Evolutionary conservation across 2,329 filamentous ascomycete species (phyloP), one percentile per base, ranked within the genome.

Genomic region (Sclerotinia borealis): DNA sequence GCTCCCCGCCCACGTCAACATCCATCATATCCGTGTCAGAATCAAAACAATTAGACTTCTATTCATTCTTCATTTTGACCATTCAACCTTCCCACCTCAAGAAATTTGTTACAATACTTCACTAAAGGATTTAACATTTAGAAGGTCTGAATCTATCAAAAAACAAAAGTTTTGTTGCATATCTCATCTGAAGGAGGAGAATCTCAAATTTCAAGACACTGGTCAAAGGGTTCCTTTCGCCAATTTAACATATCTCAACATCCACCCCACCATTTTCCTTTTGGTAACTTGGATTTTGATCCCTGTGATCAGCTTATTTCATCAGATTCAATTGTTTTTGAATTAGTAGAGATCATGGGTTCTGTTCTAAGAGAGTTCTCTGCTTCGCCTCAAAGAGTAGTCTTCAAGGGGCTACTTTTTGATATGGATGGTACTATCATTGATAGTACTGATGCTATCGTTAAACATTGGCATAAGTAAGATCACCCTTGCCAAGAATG

Each of bases 401-500:
- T 61, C 31, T 73, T 73, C 45, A 68, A 68, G 22, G 70, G 69
- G n/a, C 55, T 73, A 3, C 63, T 73, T 45, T 75, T 91, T 71
- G 89, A 92, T 74, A 90, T 91, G 87, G 89, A 69, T 59, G 90
- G 90, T 45, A 93, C 90, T 22, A 89, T 93, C 68, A 92, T 93
- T 71, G 90, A 93, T 75, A 92, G 88, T 19, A 93, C 90, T 2
- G 79, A 82, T 25, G 91, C 91, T 10, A 87, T 95, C 47, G 81
- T 86, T 59, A 91, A 91, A 77, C 87, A 92, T 74, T 95, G 91
- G 91, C 79, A 87, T 63, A 80, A 80, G 70, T 72, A 69, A 47
- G 68, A 61, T 15, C 19, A 15, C 51, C 15, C 15, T 47, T 34
- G 29, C 11, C 54, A 19, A 45, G 1, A 25, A 25, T 34, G 1